Conservation (phyloP, 345 rosid species). For the Eutrema japonicum region DNA sequence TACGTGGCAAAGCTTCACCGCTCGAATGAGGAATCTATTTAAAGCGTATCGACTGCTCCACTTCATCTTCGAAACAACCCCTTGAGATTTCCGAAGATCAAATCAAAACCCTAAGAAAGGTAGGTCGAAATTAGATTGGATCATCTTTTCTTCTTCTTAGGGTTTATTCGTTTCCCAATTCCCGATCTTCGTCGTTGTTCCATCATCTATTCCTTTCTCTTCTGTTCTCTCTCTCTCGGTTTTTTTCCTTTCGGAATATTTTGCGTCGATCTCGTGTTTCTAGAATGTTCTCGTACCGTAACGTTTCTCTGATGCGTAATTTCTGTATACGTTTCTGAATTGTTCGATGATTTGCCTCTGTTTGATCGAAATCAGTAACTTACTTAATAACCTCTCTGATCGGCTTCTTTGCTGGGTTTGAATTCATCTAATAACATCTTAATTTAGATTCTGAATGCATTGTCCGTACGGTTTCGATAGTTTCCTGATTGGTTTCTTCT, state of each 20-base stretch:
- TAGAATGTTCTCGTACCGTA: neutral
- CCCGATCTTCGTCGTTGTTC: conserved; percentile 17
- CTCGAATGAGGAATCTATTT: conserved; percentile 42
- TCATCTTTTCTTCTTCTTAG: neutral
- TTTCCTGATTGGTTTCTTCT: neutral
- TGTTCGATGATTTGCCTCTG: conserved; percentile 25
- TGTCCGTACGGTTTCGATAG: neutral
- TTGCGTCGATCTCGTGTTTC: conserved; percentile 7
- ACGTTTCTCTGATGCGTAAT: neutral
- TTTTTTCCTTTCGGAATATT: conserved; percentile 5
- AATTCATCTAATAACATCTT: neutral
- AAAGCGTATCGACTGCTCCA: conserved; percentile 24
- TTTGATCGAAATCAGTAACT: conserved; percentile 18
- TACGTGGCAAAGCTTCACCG: conserved; percentile 44
- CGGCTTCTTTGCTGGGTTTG: conserved; percentile 6
- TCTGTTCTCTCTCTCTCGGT: neutral
- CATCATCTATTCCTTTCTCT: neutral
- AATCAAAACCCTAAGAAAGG: conserved; percentile 41
- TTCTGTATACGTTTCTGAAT: neutral
- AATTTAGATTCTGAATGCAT: neutral
- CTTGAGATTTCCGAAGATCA: conserved; percentile 38
- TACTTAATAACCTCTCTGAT: conserved; percentile 6
- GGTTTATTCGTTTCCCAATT: conserved; percentile 19
- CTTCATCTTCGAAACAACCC: conserved; percentile 28
- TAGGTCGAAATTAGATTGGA: conserved; percentile 23